Evolutionary conservation across 176 grass and related monocot genomes (phyloP), one percentile per base, ranked within the genome.

Genomic region (Aegilops speltoides): DNA sequence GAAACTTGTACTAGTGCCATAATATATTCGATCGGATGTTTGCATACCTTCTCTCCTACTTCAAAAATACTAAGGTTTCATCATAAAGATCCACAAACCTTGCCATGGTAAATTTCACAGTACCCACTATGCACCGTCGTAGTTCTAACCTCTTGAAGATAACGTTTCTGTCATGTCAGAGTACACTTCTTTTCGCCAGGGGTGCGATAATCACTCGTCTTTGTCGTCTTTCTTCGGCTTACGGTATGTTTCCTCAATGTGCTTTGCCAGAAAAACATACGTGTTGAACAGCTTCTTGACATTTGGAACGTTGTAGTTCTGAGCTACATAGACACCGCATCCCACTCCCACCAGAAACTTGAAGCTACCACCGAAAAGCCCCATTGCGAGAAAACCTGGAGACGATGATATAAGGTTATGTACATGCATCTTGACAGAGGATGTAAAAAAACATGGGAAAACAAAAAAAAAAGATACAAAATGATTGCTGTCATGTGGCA

Each of bases 261-360:
- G 89, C 89, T 90, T 89, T 74, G 94, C 94, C 66, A 90, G 17
- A 62, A 91, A 87, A 66, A 89, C 74, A 17, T 86, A 94, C 17
- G 89, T 88, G 68, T 94, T 84, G 65, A 91, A 78, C 4, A 97
- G 83, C 87, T 88, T 92, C 70, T 97, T 97, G 29, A 97, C 40
- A 11, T 93, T 92, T 3, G 94, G 92, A 73, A 97, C 82, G 12
- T 72, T 90, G 88, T 92, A 94, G 81, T 94, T 97, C 78, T 94
- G 89, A 79, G 94, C 88, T 60, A 94, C 73, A 81, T 88, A 91
- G 29, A 92, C 78, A 67, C 94, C 91, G 11, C 83, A 93, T 13
- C 87, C 91, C 80, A 91, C 84, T 79, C 91, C 94, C 62, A 90
- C 33, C 66, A 93, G 63, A 28, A 93, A 91, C 13, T 82, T 66